Evolutionary conservation across 2,329 filamentous ascomycete species (phyloP), one percentile per base, ranked within the genome.

Genomic region (Paecilomyces sp.): DNA sequence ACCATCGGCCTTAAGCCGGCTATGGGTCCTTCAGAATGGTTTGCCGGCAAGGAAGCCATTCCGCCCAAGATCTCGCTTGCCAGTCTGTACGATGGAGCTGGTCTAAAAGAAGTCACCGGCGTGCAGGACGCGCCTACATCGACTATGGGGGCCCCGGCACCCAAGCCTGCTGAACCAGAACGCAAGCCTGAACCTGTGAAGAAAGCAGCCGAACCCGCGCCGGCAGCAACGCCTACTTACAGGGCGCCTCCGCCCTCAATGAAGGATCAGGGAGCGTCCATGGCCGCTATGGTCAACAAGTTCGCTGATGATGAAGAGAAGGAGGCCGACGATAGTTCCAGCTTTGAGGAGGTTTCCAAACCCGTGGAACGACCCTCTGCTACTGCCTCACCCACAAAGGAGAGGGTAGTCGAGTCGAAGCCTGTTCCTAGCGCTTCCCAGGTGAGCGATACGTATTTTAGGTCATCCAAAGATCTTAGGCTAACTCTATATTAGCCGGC

Each of bases 1-100:
- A 88, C 92, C 12, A 82, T 82, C 59, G 93, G 94, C 62, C 74
- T 84, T 58, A 95, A 91, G 77, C 86, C 94, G 56, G 92, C 89
- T 61, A 85, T 96, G 70, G 89, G 86, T 59, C 85, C 89, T 50
- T 78, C 83, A 54, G 92, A 97, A 66, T 99, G 92, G 92, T 82
- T 96, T 57, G 82, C 83, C 13, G 94, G 94, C 64, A 94, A 96
- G 80, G 88, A 88, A 15, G 91, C 82, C 7, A 76, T 95, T 51
- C 92, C 94, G 7, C 83, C 92, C 61, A 97, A 96, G 83, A 92
- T 99, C 71, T 93, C 94, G 65, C 85, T 99, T 67, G 92, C 95
- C 76, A 92, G 90, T 68, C 76, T 97, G 55, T 97, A 95, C 75
- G 91, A 96, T 50, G 92, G 92, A 58, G 85, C 85, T 63, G 89